Evolutionary conservation across 495 filamentous ascomycete species (phyloP).

Genomic region (Podospora pseudopauciseta): DNA sequence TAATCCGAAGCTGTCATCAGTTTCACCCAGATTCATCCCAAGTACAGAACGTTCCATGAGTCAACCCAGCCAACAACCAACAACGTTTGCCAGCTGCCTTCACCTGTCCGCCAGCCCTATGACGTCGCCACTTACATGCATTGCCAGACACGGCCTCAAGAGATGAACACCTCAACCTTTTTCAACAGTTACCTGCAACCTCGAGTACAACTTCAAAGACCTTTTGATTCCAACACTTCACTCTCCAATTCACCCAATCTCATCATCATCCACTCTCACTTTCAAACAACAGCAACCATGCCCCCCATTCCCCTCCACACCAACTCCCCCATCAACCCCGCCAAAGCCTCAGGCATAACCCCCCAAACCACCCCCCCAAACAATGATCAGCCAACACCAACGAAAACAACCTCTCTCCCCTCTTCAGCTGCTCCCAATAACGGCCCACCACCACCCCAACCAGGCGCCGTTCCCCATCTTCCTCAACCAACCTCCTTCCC

Average conservation of each 20-base stretch:
- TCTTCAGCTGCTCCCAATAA: background rate
- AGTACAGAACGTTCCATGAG: background rate
- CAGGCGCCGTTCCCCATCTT: constrained; percentile 40
- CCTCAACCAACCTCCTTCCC: constrained; percentile 13
- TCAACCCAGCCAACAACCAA: background rate
- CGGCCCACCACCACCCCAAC: constrained; percentile 58
- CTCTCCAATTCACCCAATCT: background rate
- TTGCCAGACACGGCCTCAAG: background rate
- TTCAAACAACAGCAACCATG: constrained; percentile 36
- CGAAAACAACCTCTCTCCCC: constrained; percentile 41
- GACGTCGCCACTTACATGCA: constrained; percentile 30
- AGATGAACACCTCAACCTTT: constrained; percentile 7
- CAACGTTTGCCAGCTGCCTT: constrained; percentile 3
- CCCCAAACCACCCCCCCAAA: constrained; percentile 45
- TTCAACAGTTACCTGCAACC: background rate
- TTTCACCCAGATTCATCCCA: background rate
- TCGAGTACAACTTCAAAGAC: background rate
- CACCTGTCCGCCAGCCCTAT: constrained; percentile 23
- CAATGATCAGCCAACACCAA: constrained; percentile 38
- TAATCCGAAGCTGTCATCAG: background rate
- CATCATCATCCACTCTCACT: background rate
- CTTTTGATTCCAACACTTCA: background rate
- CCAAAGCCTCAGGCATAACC: constrained; percentile 49
- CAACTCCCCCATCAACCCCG: constrained; percentile 55
- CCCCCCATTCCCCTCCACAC: constrained; percentile 58